These are phyloP conservation scores for Hebeloma cylindrosporum DNA, from an alignment of 768 basidiomycete genomes.

Conservation along the genomic window DNA sequence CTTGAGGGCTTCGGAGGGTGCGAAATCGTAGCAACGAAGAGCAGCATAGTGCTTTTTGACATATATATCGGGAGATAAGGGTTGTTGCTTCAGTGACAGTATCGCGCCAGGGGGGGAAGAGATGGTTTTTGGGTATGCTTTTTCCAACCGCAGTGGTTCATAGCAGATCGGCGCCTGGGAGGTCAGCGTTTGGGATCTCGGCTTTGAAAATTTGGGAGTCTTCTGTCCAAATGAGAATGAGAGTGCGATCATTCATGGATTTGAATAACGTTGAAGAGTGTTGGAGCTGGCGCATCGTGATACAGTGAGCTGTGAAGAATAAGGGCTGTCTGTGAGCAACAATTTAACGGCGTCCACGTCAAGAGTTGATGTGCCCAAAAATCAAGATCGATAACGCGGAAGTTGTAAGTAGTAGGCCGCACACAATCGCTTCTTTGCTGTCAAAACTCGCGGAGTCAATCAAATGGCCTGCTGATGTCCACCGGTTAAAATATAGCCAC, in stretches of 20 bases:
- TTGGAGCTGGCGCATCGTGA: constrained; percentile 10
- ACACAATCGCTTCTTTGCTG: no score
- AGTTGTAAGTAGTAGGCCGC: no score
- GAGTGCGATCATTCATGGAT: constrained; percentile 3
- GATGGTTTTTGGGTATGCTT: neutral
- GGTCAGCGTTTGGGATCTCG: constrained; percentile 2
- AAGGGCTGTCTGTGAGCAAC: neutral
- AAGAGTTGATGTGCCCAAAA: no score
- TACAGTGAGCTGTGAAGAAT: neutral
- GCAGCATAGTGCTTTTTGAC: constrained; percentile 15
- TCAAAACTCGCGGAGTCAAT: no score
- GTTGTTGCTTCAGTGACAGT: constrained; percentile 4
- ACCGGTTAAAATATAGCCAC: no score
- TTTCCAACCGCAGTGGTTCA: constrained; percentile 1
- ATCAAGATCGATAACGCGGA: no score
- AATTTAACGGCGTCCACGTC: neutral
- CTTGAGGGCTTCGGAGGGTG: constrained; percentile 4
- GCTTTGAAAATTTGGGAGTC: constrained; percentile 9
- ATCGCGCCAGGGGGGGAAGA: constrained; percentile 5
- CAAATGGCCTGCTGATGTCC: no score
- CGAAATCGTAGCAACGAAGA: constrained; percentile 11
- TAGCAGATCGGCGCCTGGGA: neutral
- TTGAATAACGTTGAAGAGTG: neutral
- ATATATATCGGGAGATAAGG: constrained; percentile 4
- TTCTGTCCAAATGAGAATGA: constrained; percentile 11